Evolutionary conservation across 2,329 filamentous ascomycete genomes (phyloP), one percentile per base, ranked within the genome.

Genomic region (Colletotrichum agaves): DNA sequence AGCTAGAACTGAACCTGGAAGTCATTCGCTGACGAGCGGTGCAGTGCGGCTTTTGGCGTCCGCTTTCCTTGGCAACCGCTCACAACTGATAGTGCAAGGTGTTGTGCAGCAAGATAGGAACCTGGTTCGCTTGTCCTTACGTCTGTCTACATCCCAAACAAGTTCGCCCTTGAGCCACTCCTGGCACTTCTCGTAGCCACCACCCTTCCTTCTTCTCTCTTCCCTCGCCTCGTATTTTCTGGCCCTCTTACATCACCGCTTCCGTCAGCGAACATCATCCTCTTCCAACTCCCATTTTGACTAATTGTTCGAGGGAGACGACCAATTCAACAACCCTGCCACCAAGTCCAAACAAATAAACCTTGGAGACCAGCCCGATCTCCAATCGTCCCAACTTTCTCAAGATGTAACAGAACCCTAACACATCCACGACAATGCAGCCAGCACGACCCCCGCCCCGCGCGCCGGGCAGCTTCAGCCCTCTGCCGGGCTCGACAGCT

Each of bases 381-480:
- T 58, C 50, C 43, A 69, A 57, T 69, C 67, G 37, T 63, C 67
- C 67, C 52, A 67, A 69, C 39, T 53, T 61, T 61, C 73, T 74
- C 77, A 83, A 81, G 75, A 84, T 83, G 82, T 82, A 76, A 82
- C 78, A 75, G 74, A 71, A 71, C 66, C 74, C 66, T 71, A 69
- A 71, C 59, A 57, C 72, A 71, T 74, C 73, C 70, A 69, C 66
- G 69, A 80, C 75, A 74, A 86, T 86, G 84, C 84, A 85, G 75
- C 81, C 81, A 71, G 76, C 79, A 72, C 80, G 82, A 73, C 80
- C 82, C 79, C 78, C 79, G 66, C 79, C 81, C 50, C 81, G 84
- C 70, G 83, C 82, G 67, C 84, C 85, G 31, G 85, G 86, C 70
- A 86, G 84, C 81, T 88, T 88, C 79, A 84, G 85, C 67, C 83